Evolutionary conservation across 1,139 yeast species (phyloP).

Genomic region (Diutina neorugosa): DNA sequence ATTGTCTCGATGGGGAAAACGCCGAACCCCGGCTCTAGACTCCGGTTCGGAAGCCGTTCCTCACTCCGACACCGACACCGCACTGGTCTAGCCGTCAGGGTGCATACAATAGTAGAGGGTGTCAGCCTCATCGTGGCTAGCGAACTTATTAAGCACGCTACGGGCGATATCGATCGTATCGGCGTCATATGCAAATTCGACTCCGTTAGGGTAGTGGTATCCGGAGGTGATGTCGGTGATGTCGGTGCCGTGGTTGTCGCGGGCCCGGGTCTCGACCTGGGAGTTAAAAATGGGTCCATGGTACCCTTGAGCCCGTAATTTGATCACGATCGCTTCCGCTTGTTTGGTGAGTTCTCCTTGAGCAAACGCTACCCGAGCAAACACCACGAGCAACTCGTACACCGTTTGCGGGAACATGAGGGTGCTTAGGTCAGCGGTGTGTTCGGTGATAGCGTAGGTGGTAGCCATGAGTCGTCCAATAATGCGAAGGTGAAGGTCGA

Average conservation of each 20-base stretch:
- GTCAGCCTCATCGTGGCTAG: constrained; percentile 74
- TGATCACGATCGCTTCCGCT: constrained; percentile 21
- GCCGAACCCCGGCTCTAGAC: background rate
- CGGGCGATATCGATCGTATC: constrained; percentile 60
- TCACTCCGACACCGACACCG: background rate
- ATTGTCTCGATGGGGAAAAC: background rate
- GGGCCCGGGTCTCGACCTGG: constrained; percentile 29
- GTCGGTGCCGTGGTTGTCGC: constrained; percentile 12
- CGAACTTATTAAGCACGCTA: constrained; percentile 55
- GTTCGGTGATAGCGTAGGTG: constrained; percentile 22
- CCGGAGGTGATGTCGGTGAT: background rate
- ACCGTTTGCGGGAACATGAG: constrained; percentile 30
- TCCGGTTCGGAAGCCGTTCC: background rate
- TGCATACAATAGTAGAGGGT: constrained; percentile 58
- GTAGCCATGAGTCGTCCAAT: constrained; percentile 26
- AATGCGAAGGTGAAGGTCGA: constrained; percentile 28
- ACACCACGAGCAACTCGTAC: constrained; percentile 37
- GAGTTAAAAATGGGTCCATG: constrained; percentile 24
- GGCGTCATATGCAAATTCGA: constrained; percentile 29
- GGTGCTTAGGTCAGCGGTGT: constrained; percentile 18
- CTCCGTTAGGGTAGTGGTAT: background rate
- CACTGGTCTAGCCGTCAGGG: background rate
- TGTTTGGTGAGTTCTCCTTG: constrained; percentile 25
- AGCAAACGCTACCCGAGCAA: constrained; percentile 49
- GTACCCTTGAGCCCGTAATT: constrained; percentile 15